phyloP scores from a whole-genome alignment of 177 flowering plant genomes.

The Vitis hybrid region DNA sequence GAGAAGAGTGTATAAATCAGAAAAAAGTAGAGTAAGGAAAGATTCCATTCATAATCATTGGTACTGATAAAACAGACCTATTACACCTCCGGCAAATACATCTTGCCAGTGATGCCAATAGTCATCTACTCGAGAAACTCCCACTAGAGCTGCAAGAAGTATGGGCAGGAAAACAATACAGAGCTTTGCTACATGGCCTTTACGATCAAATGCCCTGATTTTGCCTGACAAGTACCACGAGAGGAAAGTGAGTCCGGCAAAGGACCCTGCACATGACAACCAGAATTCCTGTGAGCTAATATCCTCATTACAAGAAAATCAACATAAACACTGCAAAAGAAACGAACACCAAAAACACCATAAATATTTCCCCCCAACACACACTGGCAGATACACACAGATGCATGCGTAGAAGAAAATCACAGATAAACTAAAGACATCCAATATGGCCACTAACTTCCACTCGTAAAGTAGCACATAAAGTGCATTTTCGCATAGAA shows the following conservation, averaged over 20 bases:
- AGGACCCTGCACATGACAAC: conserved; percentile 57
- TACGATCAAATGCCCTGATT: conserved; percentile 59
- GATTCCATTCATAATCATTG: not conserved
- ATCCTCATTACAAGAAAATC: conserved; percentile 4
- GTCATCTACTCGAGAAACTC: conserved; percentile 80
- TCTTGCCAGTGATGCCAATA: conserved; percentile 92
- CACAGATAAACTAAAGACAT: no score
- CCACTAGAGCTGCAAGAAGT: conserved; percentile 65
- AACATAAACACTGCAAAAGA: not conserved
- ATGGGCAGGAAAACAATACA: conserved; percentile 64
- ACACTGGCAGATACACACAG: not conserved
- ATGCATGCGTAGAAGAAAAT: not conserved
- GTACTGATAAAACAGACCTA: conserved; percentile 40
- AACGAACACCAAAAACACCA: not conserved
- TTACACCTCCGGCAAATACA: conserved; percentile 67
- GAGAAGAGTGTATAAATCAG: not conserved
- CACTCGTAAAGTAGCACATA: no score
- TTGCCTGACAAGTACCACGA: conserved; percentile 69
- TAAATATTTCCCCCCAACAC: not conserved
- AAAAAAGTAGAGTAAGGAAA: not conserved
- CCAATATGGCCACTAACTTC: no score
- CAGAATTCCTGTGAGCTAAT: conserved; percentile 9
- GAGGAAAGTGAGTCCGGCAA: conserved; percentile 70
- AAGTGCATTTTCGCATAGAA: no score
- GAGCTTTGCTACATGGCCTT: conserved; percentile 77